Percentiles rank a stretch among this genome's conserved stretches.
Conservation (phyloP, 2,329 filamentous ascomycete species). For the Penicillium aurantiogriseum region DNA sequence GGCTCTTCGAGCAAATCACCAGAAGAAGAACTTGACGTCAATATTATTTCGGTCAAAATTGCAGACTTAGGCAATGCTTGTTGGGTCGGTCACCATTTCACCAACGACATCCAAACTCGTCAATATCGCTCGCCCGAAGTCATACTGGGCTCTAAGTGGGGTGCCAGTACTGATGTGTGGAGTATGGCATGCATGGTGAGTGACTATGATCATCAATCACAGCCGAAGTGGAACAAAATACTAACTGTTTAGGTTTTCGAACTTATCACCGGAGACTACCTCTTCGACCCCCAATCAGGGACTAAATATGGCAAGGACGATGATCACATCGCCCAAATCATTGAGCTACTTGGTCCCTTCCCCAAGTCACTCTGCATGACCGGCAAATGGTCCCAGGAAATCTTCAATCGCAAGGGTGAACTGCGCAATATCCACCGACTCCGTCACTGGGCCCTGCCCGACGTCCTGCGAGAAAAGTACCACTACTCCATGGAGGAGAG, state of each 20-base stretch:
- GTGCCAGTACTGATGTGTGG: slow-evolving; percentile 98
- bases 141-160: slow-evolving; percentile 95
- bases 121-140: slow-evolving; percentile 98
- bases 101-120: slow-evolving; percentile 96
- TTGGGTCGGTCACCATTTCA: slow-evolving; percentile 99
- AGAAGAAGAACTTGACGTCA: slow-evolving; percentile 46
- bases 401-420: slow-evolving; percentile 97
- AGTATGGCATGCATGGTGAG: slow-evolving; percentile 98
- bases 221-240: background rate
- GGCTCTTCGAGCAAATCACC: slow-evolving; percentile 41
- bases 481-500: slow-evolving; percentile 85
- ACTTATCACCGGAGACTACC: slow-evolving; percentile 94
- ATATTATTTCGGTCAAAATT: slow-evolving; percentile 97
- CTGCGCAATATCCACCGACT: slow-evolving; percentile 95
- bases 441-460: slow-evolving; percentile 90
- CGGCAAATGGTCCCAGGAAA: slow-evolving; percentile 97
- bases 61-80: slow-evolving; percentile 97
- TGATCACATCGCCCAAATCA: slow-evolving; percentile 98
- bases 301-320: slow-evolving; percentile 99
- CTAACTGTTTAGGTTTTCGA: slow-evolving; percentile 73
- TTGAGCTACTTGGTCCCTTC: slow-evolving; percentile 90
- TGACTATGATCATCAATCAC: slow-evolving; percentile 1
- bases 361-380: slow-evolving; percentile 87
- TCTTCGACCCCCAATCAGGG: slow-evolving; percentile 96
- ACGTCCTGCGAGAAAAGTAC: slow-evolving; percentile 94